phyloP scores from a whole-genome alignment of 2,329 filamentous ascomycete species.

The Zymoseptoria crescenta region DNA sequence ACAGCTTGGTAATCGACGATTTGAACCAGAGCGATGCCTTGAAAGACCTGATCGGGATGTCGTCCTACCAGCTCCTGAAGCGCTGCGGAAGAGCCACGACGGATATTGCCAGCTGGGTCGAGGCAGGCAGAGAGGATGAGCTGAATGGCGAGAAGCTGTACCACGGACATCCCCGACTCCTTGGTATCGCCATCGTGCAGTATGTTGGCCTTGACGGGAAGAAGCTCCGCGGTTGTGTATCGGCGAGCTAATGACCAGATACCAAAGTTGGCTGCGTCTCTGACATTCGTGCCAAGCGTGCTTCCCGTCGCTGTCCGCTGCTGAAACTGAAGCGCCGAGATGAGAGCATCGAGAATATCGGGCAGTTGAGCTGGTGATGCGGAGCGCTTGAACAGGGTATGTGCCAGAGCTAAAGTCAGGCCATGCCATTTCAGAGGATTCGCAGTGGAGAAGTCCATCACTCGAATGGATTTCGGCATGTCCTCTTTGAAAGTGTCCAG shows the following conservation, averaged over 20 bases:
- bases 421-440: slow-evolving; percentile 88
- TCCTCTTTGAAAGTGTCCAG: slow-evolving; percentile 60
- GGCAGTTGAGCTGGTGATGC: slow-evolving; percentile 63
- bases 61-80: slow-evolving; percentile 89
- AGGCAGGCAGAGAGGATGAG: slow-evolving; percentile 74
- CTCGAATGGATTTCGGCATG: slow-evolving; percentile 43
- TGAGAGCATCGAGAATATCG: slow-evolving; percentile 66
- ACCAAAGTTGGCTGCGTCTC: slow-evolving; percentile 92
- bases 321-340: slow-evolving; percentile 79
- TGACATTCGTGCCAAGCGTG: slow-evolving; percentile 79
- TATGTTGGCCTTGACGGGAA: slow-evolving; percentile 45
- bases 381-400: slow-evolving; percentile 77
- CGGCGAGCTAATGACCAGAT: slow-evolving; percentile 87
- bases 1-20: slow-evolving; percentile 89
- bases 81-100: slow-evolving; percentile 84
- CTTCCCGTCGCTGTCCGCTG: slow-evolving; percentile 78
- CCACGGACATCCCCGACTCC: slow-evolving; percentile 14
- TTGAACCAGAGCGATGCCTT: slow-evolving; percentile 82
- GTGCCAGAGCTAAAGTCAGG: slow-evolving; percentile 75
- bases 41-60: slow-evolving; percentile 73
- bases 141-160: slow-evolving; percentile 69
- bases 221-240: slow-evolving; percentile 72
- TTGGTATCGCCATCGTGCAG: slow-evolving; percentile 9
- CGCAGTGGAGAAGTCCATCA: slow-evolving; percentile 61
- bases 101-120: slow-evolving; percentile 87